Base-by-base conservation (phyloP, 805 yeast species). In the Kodamaea fukazawae region DNA sequence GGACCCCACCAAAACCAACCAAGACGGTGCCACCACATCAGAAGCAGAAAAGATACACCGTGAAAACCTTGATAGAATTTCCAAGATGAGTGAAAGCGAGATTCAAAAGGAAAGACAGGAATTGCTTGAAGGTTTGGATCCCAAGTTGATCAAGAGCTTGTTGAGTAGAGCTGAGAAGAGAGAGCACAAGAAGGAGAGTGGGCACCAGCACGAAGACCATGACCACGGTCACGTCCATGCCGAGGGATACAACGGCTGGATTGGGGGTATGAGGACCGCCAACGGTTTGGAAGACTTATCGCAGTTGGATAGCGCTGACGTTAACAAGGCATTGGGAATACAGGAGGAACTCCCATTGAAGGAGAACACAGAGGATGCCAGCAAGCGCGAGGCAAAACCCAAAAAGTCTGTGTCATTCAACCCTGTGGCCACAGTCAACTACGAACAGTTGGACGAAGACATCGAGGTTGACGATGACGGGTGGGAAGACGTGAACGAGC, bases 21-120 rank as follows among this genome's bases (percentile, higher is more conserved):
- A n/a, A n/a, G n/a, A n/a, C n/a, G n/a, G n/a, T n/a, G n/a, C n/a
- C 3, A 62, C 59, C 11, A 44, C 75, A 34, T 63, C 82, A 0
- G 95, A 86, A 49, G 77, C 83, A 0, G 90, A 84, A 47, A 73
- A 77, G 54, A 86, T 89, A 15, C 91, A 87, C 56, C 57, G 75
- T 41, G 96, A 89, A 53, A 90, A 88, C 58, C 58, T 85, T 45
- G 76, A 79, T 28, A 67, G 71, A 29, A 57, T 90, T 40, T 65
- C 78, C 27, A 57, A 62, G 10, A 82, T 89, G 90, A 66, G 82
- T 2, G 71, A 69, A 2, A 82, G 76, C 12, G 88, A 89, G 53
- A 73, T 86, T 26, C 66, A 71, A 25, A 60, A 67, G 33, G 91
- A 86, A 48, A 72, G 78, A 46, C 75, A 76, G 46, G 95, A 87